Evolutionary conservation across 2,329 filamentous ascomycete species (phyloP).

Genomic region (Aspergillus sp.): DNA sequence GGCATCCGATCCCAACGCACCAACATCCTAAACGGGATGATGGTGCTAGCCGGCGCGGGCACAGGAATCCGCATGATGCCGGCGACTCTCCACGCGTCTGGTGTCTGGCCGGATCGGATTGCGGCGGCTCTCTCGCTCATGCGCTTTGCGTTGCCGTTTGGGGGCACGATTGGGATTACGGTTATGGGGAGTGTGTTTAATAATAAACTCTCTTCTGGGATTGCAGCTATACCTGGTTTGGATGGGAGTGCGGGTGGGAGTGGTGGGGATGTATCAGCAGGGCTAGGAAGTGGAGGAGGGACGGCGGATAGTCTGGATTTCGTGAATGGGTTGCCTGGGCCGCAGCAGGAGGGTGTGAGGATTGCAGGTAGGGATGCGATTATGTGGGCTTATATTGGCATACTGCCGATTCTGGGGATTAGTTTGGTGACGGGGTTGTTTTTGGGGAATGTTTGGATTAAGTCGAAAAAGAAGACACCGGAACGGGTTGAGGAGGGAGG

Average conservation of each 20-base stretch:
- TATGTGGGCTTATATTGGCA: conserved; percentile 64
- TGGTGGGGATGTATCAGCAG: conserved; percentile 15
- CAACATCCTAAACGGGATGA: conserved; percentile 62
- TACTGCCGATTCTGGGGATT: conserved; percentile 59
- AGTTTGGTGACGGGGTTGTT: conserved; percentile 46
- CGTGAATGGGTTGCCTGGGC: conserved; percentile 34
- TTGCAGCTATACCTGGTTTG: conserved; percentile 24
- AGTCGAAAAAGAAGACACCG: conserved; percentile 8
- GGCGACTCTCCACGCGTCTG: conserved; percentile 61
- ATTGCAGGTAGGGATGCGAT: conserved; percentile 55
- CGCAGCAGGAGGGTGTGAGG: conserved; percentile 39
- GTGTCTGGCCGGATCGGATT: conserved; percentile 59
- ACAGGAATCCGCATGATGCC: conserved; percentile 67
- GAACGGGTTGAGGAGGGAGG: neutral
- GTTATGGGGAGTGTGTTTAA: conserved; percentile 71
- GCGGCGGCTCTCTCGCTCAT: conserved; percentile 61
- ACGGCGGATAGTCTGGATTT: conserved; percentile 33
- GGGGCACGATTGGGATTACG: conserved; percentile 64
- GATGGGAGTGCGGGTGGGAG: conserved; percentile 19
- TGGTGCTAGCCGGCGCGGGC: conserved; percentile 63
- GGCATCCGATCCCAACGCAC: conserved; percentile 53
- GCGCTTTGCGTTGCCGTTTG: conserved; percentile 60
- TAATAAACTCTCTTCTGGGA: conserved; percentile 49
- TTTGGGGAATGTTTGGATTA: conserved; percentile 55
- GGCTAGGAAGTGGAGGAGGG: conserved; percentile 24